These are phyloP conservation scores for Acmispon strigosus DNA, from an alignment of 306 rosid genomes.

Conservation along the genomic window DNA sequence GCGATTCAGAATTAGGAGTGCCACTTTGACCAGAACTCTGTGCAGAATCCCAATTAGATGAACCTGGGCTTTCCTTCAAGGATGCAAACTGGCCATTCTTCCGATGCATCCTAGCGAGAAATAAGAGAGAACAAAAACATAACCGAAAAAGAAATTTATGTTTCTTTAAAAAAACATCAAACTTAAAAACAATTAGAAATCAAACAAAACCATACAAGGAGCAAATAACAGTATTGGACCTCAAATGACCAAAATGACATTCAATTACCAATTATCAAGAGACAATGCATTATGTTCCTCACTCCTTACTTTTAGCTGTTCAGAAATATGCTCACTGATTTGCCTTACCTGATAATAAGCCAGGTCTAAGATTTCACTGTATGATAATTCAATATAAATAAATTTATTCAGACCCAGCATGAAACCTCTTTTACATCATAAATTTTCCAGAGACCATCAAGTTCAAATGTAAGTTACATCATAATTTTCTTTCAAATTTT, in stretches of 20 bases:
- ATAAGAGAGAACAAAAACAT: conserved; percentile 7
- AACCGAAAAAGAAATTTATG: neutral
- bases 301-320: neutral
- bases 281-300: neutral
- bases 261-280: conserved; percentile 1
- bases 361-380: neutral
- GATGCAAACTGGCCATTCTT: conserved; percentile 92
- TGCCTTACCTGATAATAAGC: conserved; percentile 10
- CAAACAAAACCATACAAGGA: neutral
- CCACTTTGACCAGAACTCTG: conserved; percentile 54
- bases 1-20: conserved; percentile 52
- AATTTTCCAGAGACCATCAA: neutral
- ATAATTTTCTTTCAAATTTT: neutral
- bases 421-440: neutral
- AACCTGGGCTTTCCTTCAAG: conserved; percentile 54
- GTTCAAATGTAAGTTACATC: neutral
- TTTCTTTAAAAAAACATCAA: neutral
- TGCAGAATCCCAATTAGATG: conserved; percentile 58
- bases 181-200: conserved; percentile 7
- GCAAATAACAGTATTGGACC: neutral
- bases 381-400: neutral
- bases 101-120: conserved; percentile 76
- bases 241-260: neutral
- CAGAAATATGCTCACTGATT: neutral
- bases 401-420: conserved; percentile 1